Base-by-base conservation (phyloP, 345 rosid species). In the Dimocarpus longan region DNA sequence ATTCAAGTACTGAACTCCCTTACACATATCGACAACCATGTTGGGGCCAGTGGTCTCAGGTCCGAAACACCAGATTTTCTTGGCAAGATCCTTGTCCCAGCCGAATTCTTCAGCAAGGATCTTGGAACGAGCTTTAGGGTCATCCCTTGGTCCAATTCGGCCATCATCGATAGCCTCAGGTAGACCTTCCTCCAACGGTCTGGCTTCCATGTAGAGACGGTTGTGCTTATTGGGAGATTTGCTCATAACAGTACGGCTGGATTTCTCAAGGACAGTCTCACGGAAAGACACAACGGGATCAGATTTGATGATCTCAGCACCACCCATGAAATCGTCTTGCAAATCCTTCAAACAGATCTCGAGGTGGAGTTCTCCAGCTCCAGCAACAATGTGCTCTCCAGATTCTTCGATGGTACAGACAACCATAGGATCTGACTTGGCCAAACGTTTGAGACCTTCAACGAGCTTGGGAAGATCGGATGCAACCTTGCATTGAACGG, bases 361-460 rank as follows among this genome's bases (percentile, higher is more conserved):
- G 22, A 91, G 86, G 46, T 93, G 95, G 5, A 93, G 91, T 37
- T 93, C 97, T 71, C 97, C 97, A 5, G 97, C 97, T 84, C 97
- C 95, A 59, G 95, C 95, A 70, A 93, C 87, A 78, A 93, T 91
- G 85, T 93, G 95, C 82, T 93, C 93, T 0, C 97, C 97, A 43
- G 97, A 93, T 68, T 93, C 97, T 78, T 91, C 97, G 59, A 89
- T 90, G 56, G 84, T 43, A 73, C 97, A 93, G 9, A 91, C 89
- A 80, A 93, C 95, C 97, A 93, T 93, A 76, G 97, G 97, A 69
- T 93, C 97, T 0, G 97, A 93, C 87, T 93, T 93, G 76, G 97
- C 91, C 74, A 93, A 74, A 67, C 97, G 89, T 68, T 91, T 93
- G 5, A 93, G 91, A 28, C 97, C 97, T 78, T 93, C 97, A n/a